Evolutionary conservation across 176 grass and related monocot genomes (phyloP).

Genomic region (Carex scoparia): DNA sequence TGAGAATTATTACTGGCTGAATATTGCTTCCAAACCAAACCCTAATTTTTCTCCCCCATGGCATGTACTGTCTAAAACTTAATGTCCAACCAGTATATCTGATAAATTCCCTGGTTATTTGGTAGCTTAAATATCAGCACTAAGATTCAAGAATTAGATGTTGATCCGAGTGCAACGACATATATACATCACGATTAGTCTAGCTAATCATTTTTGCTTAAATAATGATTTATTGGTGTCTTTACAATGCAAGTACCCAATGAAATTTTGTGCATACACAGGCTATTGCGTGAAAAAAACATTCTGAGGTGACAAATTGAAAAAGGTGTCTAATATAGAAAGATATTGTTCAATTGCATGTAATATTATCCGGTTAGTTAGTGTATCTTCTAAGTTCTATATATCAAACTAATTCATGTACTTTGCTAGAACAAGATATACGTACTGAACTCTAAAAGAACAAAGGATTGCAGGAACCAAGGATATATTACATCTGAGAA

Average conservation of each 20-base stretch:
- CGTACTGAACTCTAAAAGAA: not conserved
- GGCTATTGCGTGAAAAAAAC: not conserved
- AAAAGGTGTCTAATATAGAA: not conserved
- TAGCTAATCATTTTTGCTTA: too few relatives aligned
- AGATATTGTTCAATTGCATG: not conserved
- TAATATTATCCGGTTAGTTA: not conserved
- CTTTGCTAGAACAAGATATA: not conserved
- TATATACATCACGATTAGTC: too few relatives aligned
- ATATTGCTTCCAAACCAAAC: not conserved
- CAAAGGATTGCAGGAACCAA: not conserved
- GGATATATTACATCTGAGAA: not conserved
- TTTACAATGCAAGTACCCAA: too few relatives aligned
- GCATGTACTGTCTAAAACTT: too few relatives aligned
- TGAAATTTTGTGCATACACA: not conserved
- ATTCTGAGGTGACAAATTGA: not conserved
- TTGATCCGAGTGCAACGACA: too few relatives aligned
- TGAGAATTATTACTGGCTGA: not conserved
- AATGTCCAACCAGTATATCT: too few relatives aligned
- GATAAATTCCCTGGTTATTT: too few relatives aligned
- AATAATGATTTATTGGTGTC: too few relatives aligned
- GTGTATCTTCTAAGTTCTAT: not conserved
- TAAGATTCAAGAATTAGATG: too few relatives aligned
- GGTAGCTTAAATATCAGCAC: too few relatives aligned
- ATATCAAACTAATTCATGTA: not conserved
- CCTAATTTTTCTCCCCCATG: too few relatives aligned